Percentiles rank a stretch among this genome's conserved stretches.
Evolutionary conservation across 164 flowering plant genomes (phyloP).

Genomic region (Aristolochia californica): DNA sequence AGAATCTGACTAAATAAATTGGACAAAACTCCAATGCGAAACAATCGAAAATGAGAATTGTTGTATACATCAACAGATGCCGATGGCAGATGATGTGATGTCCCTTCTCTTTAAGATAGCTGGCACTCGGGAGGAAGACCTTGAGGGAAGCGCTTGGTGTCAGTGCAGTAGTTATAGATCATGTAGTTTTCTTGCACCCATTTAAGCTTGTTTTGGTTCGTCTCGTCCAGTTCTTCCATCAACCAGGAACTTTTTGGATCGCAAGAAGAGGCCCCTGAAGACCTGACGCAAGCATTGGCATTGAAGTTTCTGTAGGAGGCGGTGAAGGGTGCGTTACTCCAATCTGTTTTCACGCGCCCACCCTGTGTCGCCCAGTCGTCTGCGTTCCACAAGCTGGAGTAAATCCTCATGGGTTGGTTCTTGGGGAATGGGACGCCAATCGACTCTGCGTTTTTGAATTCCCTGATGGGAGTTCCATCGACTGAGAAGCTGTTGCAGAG

Average conservation of each 20-base stretch:
- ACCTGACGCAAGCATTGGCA: conserved; percentile 7
- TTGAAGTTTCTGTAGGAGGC: conserved; percentile 14
- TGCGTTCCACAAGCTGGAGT: conserved; percentile 13
- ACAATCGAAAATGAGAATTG: too few species aligned
- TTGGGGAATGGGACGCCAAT: conserved; percentile 15
- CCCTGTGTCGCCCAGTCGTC: conserved; percentile 19
- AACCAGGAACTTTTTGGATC: conserved; percentile 6
- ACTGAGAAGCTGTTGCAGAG: conserved; percentile 18
- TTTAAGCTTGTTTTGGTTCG: too few species aligned
- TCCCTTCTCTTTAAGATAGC: too few species aligned
- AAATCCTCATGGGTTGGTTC: conserved; percentile 12
- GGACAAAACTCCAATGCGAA: too few species aligned
- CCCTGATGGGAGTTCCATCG: conserved; percentile 15
- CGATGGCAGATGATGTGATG: too few species aligned
- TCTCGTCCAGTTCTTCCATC: too few species aligned
- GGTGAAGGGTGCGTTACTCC: conserved; percentile 18
- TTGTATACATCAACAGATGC: too few species aligned
- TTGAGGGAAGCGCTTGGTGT: too few species aligned
- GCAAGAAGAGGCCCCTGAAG: conserved; percentile 9
- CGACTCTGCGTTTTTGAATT: conserved; percentile 12
- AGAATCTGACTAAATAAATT: too few species aligned
- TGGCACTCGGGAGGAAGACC: too few species aligned
- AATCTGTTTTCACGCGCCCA: conserved; percentile 18
- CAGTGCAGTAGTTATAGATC: conserved; percentile 20
- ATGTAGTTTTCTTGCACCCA: conserved; percentile 19